Conservation (phyloP, 1,139 yeast species). For the Kodamaea ohmeri region DNA sequence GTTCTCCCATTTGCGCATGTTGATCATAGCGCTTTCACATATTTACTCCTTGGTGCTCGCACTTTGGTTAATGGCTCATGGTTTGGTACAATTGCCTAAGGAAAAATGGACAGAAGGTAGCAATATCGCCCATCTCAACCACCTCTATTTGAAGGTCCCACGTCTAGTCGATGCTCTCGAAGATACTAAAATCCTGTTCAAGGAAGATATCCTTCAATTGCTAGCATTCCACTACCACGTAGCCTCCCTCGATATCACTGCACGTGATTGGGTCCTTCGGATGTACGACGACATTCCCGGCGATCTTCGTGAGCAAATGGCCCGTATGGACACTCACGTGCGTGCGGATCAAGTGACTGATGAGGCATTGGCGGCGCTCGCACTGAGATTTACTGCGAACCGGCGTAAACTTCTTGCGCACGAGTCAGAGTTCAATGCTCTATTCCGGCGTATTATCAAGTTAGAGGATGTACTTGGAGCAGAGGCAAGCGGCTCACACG, state of each 20-base stretch:
- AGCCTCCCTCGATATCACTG: slow-evolving; percentile 31
- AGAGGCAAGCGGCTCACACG: slow-evolving; percentile 20
- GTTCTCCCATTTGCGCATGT: slow-evolving; percentile 55
- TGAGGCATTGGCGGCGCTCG: slow-evolving; percentile 32
- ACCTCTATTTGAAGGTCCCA: slow-evolving; percentile 55
- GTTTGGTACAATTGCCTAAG: slow-evolving; percentile 67
- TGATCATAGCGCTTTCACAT: slow-evolving; percentile 75
- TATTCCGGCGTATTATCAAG: slow-evolving; percentile 31
- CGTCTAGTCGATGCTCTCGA: slow-evolving; percentile 57
- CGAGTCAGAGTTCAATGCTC: slow-evolving; percentile 39
- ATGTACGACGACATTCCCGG: slow-evolving; percentile 34
- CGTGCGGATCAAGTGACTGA: slow-evolving; percentile 34
- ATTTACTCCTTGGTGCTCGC: slow-evolving; percentile 76
- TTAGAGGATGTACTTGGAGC: slow-evolving; percentile 45
- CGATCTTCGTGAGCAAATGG: slow-evolving; percentile 35
- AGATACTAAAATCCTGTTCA: slow-evolving; percentile 61
- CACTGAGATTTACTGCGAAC: slow-evolving; percentile 38
- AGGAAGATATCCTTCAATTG: slow-evolving; percentile 66
- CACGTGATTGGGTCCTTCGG: slow-evolving; percentile 43
- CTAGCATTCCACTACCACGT: slow-evolving; percentile 40
- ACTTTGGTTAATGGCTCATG: slow-evolving; percentile 84
- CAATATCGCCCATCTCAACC: slow-evolving; percentile 36
- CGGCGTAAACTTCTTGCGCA: slow-evolving; percentile 41
- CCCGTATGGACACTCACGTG: slow-evolving; percentile 21
- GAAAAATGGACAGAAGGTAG: slow-evolving; percentile 51